Conservation (phyloP, 2,329 filamentous ascomycete species). For the Ophiostoma pallidulum region DNA sequence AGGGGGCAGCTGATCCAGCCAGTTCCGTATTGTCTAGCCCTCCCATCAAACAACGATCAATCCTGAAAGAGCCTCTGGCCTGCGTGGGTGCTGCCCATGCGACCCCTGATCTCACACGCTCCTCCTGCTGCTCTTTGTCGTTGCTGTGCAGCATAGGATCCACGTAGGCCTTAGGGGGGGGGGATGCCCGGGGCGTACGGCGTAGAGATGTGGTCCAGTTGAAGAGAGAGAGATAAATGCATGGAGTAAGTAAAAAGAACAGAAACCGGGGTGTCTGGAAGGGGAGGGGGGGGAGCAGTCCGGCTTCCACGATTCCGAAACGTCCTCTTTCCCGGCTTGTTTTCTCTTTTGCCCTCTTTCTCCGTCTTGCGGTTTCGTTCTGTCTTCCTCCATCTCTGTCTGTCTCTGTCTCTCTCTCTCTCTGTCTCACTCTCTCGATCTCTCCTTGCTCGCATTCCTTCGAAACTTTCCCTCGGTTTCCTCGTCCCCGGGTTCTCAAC, state of each 20-base stretch:
- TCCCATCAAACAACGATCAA: conserved; percentile 26
- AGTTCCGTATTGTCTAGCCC: conserved; percentile 19
- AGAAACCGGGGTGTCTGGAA: conserved; percentile 3
- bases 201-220: too few species aligned
- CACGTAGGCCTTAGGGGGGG: too few species aligned
- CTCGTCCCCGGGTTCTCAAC: conserved; percentile 15
- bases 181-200: too few species aligned
- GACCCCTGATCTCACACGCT: too few species aligned
- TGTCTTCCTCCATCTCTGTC: not conserved
- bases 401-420: not conserved
- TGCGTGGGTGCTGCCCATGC: not conserved
- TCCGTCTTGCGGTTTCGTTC: not conserved
- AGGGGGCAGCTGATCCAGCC: too few species aligned
- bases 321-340: not conserved
- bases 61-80: conserved; percentile 11
- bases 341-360: not conserved
- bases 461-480: conserved; percentile 15
- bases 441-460: conserved; percentile 8
- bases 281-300: conserved; percentile 8
- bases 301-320: conserved; percentile 9
- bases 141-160: too few species aligned
- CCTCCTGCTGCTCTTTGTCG: not conserved
- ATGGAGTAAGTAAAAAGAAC: not conserved
- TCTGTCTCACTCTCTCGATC: conserved; percentile 4
- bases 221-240: not conserved